Conservation (phyloP, 2,329 filamentous ascomycete genomes). For the Stagonosporopsis chrysanthemi region DNA sequence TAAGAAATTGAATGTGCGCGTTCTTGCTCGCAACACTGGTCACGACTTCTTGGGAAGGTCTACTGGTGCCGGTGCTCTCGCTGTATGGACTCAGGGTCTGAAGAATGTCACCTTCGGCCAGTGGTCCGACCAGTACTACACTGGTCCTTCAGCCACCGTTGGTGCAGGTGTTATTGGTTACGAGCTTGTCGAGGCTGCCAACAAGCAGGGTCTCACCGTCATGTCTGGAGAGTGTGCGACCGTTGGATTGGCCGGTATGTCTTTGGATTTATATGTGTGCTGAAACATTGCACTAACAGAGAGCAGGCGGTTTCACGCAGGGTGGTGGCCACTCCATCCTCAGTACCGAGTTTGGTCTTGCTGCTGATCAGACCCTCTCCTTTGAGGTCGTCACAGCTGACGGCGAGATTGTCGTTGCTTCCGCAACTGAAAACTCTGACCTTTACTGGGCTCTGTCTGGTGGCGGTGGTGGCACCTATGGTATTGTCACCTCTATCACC, state of each 20-base stretch:
- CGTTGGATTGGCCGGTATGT: conserved; percentile 40
- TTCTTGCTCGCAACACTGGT: conserved; percentile 36
- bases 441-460: conserved; percentile 49
- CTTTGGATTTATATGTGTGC: background rate
- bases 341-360: conserved; percentile 35
- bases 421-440: conserved; percentile 39
- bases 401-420: conserved; percentile 39
- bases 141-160: conserved; percentile 35
- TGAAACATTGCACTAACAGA: background rate
- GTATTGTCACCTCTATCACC: conserved; percentile 40
- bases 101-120: conserved; percentile 32
- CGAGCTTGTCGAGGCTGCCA: conserved; percentile 34
- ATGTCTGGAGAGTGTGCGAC: conserved; percentile 44
- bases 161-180: conserved; percentile 39
- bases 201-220: conserved; percentile 28
- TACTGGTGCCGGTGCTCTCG: conserved; percentile 39
- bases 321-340: conserved; percentile 42
- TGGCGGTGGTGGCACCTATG: conserved; percentile 43
- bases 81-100: conserved; percentile 42
- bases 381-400: conserved; percentile 44
- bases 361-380: conserved; percentile 42
- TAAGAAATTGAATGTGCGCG: conserved; percentile 33
- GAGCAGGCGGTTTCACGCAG: conserved; percentile 34
- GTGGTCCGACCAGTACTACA: conserved; percentile 33
- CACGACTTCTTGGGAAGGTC: conserved; percentile 43